Conservation (phyloP, 176 grass and related monocot species). For the Oryza glaberrima region DNA sequence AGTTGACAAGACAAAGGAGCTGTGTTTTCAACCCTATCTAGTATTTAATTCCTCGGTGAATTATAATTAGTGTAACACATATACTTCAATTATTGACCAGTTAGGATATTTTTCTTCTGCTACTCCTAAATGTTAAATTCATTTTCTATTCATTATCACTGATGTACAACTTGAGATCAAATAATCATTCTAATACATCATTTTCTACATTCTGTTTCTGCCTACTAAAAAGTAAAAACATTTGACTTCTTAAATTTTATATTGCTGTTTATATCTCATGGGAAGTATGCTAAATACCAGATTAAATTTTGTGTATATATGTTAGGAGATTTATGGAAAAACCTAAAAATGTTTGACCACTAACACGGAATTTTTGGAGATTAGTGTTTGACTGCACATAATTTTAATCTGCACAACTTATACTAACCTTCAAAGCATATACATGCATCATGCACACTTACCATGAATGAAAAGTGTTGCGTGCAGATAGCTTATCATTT, state of each 20-base stretch:
- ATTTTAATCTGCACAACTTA: neutral
- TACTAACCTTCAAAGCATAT: neutral
- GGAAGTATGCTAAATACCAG: neutral
- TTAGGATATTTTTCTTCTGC: neutral
- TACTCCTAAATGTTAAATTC: neutral
- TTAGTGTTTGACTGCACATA: neutral
- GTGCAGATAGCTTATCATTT: neutral
- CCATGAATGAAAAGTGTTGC: neutral
- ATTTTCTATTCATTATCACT: neutral
- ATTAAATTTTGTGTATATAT: neutral
- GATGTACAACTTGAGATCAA: neutral
- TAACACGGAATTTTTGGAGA: neutral
- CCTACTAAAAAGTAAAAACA: neutral
- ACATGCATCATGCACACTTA: neutral
- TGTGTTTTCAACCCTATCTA: neutral
- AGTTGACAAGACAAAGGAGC: neutral
- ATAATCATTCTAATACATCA: neutral
- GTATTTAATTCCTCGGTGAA: neutral
- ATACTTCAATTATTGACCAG: neutral
- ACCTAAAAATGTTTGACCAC: neutral
- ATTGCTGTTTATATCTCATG: neutral
- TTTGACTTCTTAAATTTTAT: neutral
- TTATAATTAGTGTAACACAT: neutral
- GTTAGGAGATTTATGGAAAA: neutral
- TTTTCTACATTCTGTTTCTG: neutral